Evolutionary conservation across 192 early-diverging fungal species (phyloP), one percentile per base, ranked within the genome.

Genomic region (Oehlia diaphana): DNA sequence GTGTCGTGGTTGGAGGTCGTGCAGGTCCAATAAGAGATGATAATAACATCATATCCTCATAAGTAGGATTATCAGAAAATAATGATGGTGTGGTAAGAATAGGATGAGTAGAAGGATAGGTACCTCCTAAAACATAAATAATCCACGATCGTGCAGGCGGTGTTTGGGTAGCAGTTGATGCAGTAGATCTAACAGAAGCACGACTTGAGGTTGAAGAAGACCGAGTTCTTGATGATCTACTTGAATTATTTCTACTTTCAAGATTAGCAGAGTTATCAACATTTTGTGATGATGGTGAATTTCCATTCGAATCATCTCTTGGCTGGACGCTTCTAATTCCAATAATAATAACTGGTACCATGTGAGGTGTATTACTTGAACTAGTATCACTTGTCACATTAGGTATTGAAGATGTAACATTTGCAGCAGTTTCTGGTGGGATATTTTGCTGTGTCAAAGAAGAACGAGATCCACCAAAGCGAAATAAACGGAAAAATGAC

Each of bases 21-120:
- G 87, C 84, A 28, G 83, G 83, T 5, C 85, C 87, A 49, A 85
- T 85, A 35, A 85, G 66, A 28, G 81, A 82, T 23, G 84, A 73
- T 31, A 85, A 74, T 74, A 81, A 72, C 80, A 82, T 80, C 62
- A 85, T 63, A 37, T 85, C 84, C n/a, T 85, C 84, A 63, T 85
- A 85, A n/a, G 58, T 81, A 2, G 72, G 72, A 73, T 73, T 73
- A 50, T 73, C 72, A 35, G 72, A 53, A 58, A 73, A 73, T 58
- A 73, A 73, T 16, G 44, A 73, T 23, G 72, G 72, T 23, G 72
- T 73, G 10, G 72, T 58, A 31, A 73, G 72, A 28, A 73, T 26
- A 53, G 72, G 72, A 73, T 73, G 72, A 8, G 72, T 73, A 16
- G 72, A 61, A 33, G 72, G 72, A 49, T 58, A 73, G 26, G 72